Evolutionary conservation across 371 early-diverging fungal genomes (phyloP).

Genomic region (Thermomucor indicae-seudaticae): DNA sequence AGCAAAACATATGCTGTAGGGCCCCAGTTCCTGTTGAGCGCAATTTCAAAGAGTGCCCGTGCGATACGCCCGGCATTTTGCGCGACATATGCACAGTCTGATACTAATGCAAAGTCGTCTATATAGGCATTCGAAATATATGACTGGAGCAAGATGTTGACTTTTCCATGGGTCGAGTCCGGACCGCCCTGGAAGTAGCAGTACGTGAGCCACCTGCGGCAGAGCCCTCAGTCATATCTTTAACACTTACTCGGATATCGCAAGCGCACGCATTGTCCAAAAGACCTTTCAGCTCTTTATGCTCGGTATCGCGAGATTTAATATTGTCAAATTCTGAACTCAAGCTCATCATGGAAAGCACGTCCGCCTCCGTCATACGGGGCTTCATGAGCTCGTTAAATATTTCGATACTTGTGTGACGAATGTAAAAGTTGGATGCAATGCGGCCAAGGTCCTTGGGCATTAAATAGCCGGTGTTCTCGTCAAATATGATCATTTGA

Average conservation of each 20-base stretch:
- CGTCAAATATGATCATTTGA: constrained; percentile 93
- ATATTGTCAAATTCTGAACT: constrained; percentile 94
- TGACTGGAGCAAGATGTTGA: constrained; percentile 88
- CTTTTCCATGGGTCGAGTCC: constrained; percentile 82
- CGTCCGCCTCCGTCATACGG: constrained; percentile 86
- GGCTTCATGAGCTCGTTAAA: constrained; percentile 73
- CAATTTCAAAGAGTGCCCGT: constrained; percentile 95
- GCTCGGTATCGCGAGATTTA: constrained; percentile 84
- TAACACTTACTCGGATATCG: constrained; percentile 75
- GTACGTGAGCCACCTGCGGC: no score
- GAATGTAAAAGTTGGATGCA: constrained; percentile 89
- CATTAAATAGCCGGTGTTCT: constrained; percentile 74
- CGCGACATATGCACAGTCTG: constrained; percentile 89
- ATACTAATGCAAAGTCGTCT: constrained; percentile 91
- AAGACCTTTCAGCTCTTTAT: constrained; percentile 72
- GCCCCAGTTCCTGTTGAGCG: constrained; percentile 87
- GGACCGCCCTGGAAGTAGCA: constrained; percentile 39
- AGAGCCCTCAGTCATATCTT: no score
- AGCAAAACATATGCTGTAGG: constrained; percentile 78
- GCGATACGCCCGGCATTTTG: constrained; percentile 93
- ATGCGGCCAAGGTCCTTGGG: constrained; percentile 93
- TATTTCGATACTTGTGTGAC: constrained; percentile 78
- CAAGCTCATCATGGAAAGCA: constrained; percentile 80
- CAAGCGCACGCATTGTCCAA: constrained; percentile 72
- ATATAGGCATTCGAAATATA: constrained; percentile 75